Evolutionary conservation across 148 eudicot species (phyloP).

Genomic region (Fallopia convolvulus): DNA sequence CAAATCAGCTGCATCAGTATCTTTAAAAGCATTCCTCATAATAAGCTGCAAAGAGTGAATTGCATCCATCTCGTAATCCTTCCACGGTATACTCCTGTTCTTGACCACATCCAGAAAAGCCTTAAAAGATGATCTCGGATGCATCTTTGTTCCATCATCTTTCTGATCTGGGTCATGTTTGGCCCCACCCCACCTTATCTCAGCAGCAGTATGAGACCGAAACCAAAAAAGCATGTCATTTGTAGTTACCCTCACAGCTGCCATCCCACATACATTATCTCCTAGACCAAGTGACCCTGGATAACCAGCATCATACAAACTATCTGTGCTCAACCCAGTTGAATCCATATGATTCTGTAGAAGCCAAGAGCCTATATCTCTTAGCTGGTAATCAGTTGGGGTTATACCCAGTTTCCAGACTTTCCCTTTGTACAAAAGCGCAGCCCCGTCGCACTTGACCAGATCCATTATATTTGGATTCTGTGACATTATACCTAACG

Average conservation of each 20-base stretch:
- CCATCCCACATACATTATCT: constrained; percentile 86
- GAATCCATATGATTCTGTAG: constrained; percentile 68
- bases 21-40: constrained; percentile 66
- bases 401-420: constrained; percentile 54
- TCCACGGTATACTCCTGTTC: constrained; percentile 82
- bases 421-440: constrained; percentile 50
- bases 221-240: constrained; percentile 89
- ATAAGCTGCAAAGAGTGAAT: constrained; percentile 93
- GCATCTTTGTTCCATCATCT: constrained; percentile 81
- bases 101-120: constrained; percentile 90
- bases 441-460: constrained; percentile 96
- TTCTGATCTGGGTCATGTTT: constrained; percentile 58
- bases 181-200: constrained; percentile 92
- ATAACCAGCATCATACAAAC: constrained; percentile 81
- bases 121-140: constrained; percentile 90
- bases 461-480: constrained; percentile 91
- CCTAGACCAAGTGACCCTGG: constrained; percentile 75
- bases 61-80: constrained; percentile 94
- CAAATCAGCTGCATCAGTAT: constrained; percentile 32
- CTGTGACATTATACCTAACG: constrained; percentile 70
- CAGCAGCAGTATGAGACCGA: constrained; percentile 79
- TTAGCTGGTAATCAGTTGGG: constrained; percentile 59
- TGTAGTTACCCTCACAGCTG: constrained; percentile 55
- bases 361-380: constrained; percentile 69
- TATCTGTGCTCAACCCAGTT: constrained; percentile 91